Evolutionary conservation across 2,329 filamentous ascomycete genomes (phyloP), one percentile per base, ranked within the genome.

Genomic region (Endothia cerciana): DNA sequence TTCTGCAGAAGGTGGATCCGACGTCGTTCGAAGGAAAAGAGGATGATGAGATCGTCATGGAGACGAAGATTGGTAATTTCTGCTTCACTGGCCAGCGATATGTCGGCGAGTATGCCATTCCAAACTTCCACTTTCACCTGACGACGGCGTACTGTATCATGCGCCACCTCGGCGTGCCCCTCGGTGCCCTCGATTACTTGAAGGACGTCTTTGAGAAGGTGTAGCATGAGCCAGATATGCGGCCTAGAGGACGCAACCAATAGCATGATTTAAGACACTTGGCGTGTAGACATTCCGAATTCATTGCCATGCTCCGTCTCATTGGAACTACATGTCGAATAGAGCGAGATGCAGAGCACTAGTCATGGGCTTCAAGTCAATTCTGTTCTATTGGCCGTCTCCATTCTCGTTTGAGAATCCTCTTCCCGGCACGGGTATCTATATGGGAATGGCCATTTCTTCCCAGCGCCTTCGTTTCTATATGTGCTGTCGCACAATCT

Each of bases 61-160:
- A 75, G 53, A 70, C 73, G 0, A 70, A 72, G 8, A 63, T 63
- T 11, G 68, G 71, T 38, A 67, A 61, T 47, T 70, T 68, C 51
- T 8, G 61, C 47, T 71, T 69, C 33, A 64, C 60, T 28, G 66
- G 61, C 28, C 63, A 69, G 61, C 25, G 40, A 19, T 86, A 84
- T 70, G 68, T 83, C 28, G 69, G 73, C 38, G 71, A 73, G 1
- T 82, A 77, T 72, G 79, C 75, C 5, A 70, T 86, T 53, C 82
- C 85, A 1, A 86, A 87, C 69, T 81, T 87, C 71, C 86, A 79
- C 74, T 88, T 87, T 71, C 85, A 87, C 69, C 69, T 82, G n/a
- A 78, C 75, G 2, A 83, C 78, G 19, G 80, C 81, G 19, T 87
- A 87, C 73, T 78, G 73, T 5, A 80, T 88, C 56, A 70, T 87